These are phyloP conservation scores for Ceratocystiopsis sp. DNA, from an alignment of 2,329 filamentous ascomycete genomes.

Conservation along the genomic window DNA sequence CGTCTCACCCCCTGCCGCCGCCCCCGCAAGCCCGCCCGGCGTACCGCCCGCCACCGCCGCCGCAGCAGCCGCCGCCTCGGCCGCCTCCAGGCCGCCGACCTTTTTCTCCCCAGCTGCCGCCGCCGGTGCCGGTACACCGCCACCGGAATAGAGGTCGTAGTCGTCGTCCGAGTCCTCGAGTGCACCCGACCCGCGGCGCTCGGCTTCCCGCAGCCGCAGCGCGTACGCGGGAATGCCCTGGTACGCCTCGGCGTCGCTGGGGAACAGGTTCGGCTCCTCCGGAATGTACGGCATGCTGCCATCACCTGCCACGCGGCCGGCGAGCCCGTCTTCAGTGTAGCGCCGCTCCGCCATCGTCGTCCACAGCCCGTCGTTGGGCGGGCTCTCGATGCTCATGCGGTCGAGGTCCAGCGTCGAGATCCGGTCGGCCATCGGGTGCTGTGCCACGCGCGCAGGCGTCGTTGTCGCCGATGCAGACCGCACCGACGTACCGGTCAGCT, in stretches of 20 bases:
- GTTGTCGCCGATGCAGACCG: background rate
- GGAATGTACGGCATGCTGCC: slow-evolving; percentile 16
- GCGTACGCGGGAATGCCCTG: slow-evolving; percentile 8
- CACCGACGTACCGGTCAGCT: background rate
- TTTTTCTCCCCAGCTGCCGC: slow-evolving; percentile 12
- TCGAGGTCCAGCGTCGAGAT: slow-evolving; percentile 18
- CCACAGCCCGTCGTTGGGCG: slow-evolving; percentile 18
- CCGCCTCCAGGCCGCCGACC: too few species aligned
- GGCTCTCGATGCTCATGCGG: slow-evolving; percentile 19
- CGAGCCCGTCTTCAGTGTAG: slow-evolving; percentile 8
- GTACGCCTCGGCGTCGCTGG: slow-evolving; percentile 1
- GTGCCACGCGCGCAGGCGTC: background rate
- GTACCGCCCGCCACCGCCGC: background rate
- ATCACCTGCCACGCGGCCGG: slow-evolving; percentile 15
- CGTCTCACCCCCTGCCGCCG: too few species aligned
- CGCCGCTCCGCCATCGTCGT: slow-evolving; percentile 13
- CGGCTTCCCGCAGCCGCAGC: slow-evolving; percentile 5
- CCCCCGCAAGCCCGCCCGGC: too few species aligned
- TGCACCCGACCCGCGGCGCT: background rate
- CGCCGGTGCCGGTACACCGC: background rate
- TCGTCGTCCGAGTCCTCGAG: slow-evolving; percentile 8
- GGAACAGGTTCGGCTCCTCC: slow-evolving; percentile 11
- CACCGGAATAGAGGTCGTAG: slow-evolving; percentile 8
- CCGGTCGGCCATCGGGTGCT: slow-evolving; percentile 15
- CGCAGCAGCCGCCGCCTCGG: slow-evolving; percentile 1